Conservation (phyloP, 148 eudicot species). For the Salicornia ramosissima region DNA sequence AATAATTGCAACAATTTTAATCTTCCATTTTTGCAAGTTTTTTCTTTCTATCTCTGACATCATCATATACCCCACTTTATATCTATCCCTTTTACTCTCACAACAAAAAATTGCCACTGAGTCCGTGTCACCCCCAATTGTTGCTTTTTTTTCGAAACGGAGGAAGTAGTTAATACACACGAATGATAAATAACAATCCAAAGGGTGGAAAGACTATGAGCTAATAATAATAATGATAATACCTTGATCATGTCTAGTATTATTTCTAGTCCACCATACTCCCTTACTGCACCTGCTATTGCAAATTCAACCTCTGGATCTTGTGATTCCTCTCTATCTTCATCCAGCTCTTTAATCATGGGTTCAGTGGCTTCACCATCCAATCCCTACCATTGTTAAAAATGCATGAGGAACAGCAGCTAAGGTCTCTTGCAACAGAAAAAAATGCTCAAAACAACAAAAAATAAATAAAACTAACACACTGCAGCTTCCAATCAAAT, state of each 20-base stretch:
- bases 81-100: too few species aligned
- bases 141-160: too few species aligned
- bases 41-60: too few species aligned
- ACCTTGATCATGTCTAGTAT: slow-evolving; percentile 92
- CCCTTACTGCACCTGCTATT: slow-evolving; percentile 91
- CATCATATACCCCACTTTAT: too few species aligned
- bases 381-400: slow-evolving; percentile 58
- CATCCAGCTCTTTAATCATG: slow-evolving; percentile 97
- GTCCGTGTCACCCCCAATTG: too few species aligned
- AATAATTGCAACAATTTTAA: too few species aligned
- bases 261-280: slow-evolving; percentile 89
- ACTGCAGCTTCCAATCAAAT: background rate
- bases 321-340: slow-evolving; percentile 97
- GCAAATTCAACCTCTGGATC: slow-evolving; percentile 99
- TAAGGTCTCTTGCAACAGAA: background rate
- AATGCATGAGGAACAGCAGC: slow-evolving; percentile 2
- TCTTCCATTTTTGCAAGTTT: too few species aligned
- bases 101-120: too few species aligned
- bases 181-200: background rate
- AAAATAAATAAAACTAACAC: background rate
- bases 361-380: slow-evolving; percentile 99
- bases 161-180: too few species aligned
- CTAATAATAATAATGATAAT: too few species aligned
- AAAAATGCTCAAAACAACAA: background rate
- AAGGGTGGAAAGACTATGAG: slow-evolving; percentile 16